Evolutionary conservation across 163 green algal genomes (phyloP), one percentile per base, ranked within the genome.

Genomic region (Scenedesmus sp.): DNA sequence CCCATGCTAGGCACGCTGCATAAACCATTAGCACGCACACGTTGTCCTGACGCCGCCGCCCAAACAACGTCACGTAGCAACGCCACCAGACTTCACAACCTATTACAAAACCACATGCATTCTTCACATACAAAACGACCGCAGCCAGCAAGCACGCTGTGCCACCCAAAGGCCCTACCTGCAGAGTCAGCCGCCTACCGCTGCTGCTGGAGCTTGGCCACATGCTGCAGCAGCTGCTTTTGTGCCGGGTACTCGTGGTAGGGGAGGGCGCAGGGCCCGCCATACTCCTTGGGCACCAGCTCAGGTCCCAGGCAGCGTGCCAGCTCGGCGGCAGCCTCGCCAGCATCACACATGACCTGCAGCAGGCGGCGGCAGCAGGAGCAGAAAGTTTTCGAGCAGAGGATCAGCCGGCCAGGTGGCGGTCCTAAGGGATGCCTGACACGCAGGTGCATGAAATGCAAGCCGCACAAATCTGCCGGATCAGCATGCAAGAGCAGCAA

Each of bases 241-340:
- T 92, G 89, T 46, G 76, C 83, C 1, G 89, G 89, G 22, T 90
- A 90, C 46, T 90, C 72, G 2, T 92, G 83, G n/a, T 73, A 70
- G 22, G 76, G n/a, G 51, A 68, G 24, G 4, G 12, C 49, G 35
- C 89, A 92, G 24, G 70, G 43, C 37, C 89, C 89, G 12, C 89
- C 89, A 87, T 76, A 90, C 89, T 90, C 89, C 24, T 33, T 42
- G 1, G 89, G 89, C 72, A 92, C 89, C 70, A 51, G n/a, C 12
- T 86, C 73, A 26, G 51, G 49, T 18, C 89, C 89, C 46, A 92
- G 35, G 51, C 72, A 85, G 44, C 37, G 42, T 10, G 35, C 72
- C 72, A 92, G 89, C 83, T 92, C 89, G 51, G 49, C 89, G 15
- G 51, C 83, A 4, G 83, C 89, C 46, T 90, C 89, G 20, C 3